Conservation (phyloP, 2,329 filamentous ascomycete species). For the Talaromyces atroroseus region DNA sequence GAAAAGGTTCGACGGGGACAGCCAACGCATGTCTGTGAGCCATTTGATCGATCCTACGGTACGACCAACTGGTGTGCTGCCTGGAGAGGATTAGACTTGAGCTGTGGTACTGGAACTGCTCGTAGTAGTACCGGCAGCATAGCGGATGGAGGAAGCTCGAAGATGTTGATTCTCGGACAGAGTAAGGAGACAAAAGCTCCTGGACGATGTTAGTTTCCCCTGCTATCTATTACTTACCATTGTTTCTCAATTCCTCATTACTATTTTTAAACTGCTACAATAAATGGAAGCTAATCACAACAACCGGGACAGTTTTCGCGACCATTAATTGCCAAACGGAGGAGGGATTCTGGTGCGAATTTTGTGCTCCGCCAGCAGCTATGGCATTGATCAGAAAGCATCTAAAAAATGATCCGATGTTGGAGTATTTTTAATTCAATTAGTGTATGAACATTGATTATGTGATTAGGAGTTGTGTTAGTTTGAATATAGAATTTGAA, state of each 20-base stretch:
- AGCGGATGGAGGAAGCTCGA: not conserved
- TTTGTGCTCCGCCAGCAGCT: not conserved
- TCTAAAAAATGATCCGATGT: not conserved
- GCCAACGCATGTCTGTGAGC: not conserved
- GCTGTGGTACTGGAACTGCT: not conserved
- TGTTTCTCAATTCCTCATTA: not conserved
- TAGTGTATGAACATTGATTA: too few relatives aligned
- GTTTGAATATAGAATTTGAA: too few relatives aligned
- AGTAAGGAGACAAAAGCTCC: not conserved
- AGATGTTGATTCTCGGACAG: not conserved
- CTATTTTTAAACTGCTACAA: not conserved
- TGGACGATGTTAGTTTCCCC: not conserved
- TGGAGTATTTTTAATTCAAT: not conserved
- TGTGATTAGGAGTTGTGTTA: too few relatives aligned
- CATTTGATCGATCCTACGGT: not conserved
- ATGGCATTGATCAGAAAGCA: not conserved
- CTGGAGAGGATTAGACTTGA: conserved; percentile 1
- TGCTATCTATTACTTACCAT: not conserved
- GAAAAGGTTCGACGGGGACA: not conserved
- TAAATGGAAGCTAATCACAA: not conserved
- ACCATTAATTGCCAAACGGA: not conserved
- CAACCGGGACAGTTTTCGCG: not conserved
- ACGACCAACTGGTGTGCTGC: conserved; percentile 3
- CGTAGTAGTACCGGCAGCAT: not conserved
- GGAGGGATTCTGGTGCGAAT: conserved; percentile 1